phyloP scores from a whole-genome alignment of 106 monocot genomes.

The Platanthera guangdongensis region DNA sequence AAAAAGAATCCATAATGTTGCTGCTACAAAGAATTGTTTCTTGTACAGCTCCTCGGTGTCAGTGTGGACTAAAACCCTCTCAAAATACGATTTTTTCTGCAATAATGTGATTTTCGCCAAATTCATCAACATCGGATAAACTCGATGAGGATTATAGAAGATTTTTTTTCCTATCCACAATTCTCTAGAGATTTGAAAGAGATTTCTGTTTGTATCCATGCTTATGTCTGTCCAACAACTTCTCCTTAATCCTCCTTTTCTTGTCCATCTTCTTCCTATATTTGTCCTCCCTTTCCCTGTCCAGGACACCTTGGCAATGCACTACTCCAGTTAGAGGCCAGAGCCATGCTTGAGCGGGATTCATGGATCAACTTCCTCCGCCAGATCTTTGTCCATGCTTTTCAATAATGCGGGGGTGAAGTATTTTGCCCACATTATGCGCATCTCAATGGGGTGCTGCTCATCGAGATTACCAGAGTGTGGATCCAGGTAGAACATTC shows the following conservation, averaged over 20 bases:
- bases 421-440: constrained; percentile 76
- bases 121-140: neutral
- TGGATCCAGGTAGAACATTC: constrained; percentile 77
- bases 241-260: constrained; percentile 63
- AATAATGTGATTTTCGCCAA: no score
- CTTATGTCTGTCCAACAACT: constrained; percentile 71
- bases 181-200: constrained; percentile 25
- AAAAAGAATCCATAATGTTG: neutral
- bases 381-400: constrained; percentile 92
- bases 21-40: no score
- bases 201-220: constrained; percentile 87
- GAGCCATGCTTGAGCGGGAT: constrained; percentile 35
- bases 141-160: neutral
- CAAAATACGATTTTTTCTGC: no score
- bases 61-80: neutral
- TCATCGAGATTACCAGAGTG: constrained; percentile 48
- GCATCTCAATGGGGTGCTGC: constrained; percentile 47
- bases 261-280: constrained; percentile 85
- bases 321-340: constrained; percentile 94
- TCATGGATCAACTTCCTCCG: constrained; percentile 65
- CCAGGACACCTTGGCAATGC: constrained; percentile 59
- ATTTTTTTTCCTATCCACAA: neutral
- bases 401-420: constrained; percentile 61
- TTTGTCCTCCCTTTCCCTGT: constrained; percentile 71
- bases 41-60: neutral